Conservation (phyloP, 257 asterid genomes). For the Lavandula angustifolia region DNA sequence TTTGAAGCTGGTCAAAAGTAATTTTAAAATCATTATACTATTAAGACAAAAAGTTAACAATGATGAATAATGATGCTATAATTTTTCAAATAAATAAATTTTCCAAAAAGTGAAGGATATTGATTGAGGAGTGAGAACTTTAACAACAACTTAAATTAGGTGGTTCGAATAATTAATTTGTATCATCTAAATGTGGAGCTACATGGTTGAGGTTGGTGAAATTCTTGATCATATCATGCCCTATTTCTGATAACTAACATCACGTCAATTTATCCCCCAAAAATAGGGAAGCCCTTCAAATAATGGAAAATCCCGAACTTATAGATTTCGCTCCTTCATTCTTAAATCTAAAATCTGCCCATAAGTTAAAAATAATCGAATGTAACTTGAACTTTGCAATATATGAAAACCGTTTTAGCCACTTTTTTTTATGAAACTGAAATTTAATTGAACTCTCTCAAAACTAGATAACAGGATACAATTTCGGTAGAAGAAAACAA, state of each 20-base stretch:
- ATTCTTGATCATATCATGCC: conserved; percentile 34
- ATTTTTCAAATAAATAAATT: no score
- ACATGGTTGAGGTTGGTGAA: conserved; percentile 40
- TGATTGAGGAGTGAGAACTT: conserved; percentile 35
- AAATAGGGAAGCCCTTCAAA: no score
- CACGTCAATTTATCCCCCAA: conserved; percentile 39
- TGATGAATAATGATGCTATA: no score
- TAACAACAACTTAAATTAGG: conserved; percentile 33
- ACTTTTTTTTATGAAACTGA: conserved; percentile 32
- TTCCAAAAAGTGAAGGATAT: conserved; percentile 4
- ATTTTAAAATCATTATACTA: neutral
- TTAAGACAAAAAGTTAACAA: no score
- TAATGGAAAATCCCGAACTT: no score
- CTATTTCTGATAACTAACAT: conserved; percentile 49
- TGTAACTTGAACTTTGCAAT: conserved; percentile 28
- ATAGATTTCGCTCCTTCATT: no score
- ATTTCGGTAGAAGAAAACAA: no score
- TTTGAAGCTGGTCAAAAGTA: neutral
- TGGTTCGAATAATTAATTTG: conserved; percentile 37
- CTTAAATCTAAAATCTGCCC: neutral
- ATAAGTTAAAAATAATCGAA: neutral
- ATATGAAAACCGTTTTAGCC: conserved; percentile 21
- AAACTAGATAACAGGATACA: conserved; percentile 41
- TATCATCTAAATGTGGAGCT: conserved; percentile 32
- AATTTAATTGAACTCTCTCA: conserved; percentile 33